These are phyloP conservation scores for Linderniella brevidens DNA, from an alignment of 257 asterid species.

Conservation along the genomic window DNA sequence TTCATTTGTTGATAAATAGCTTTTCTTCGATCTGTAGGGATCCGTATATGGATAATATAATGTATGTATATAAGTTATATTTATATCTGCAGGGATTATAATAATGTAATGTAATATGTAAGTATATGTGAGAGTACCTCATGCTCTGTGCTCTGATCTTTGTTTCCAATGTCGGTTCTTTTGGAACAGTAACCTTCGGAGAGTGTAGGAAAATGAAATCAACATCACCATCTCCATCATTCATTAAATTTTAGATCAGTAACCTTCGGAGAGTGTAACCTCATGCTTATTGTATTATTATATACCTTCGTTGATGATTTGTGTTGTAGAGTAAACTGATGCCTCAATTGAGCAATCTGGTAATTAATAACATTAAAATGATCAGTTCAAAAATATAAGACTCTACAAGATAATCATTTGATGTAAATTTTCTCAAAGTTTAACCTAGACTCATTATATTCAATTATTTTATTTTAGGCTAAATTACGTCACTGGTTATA, in stretches of 20 bases:
- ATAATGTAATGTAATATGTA: slow-evolving; percentile 14
- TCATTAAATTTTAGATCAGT: neutral
- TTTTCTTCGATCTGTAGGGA: no score
- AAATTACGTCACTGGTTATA: no score
- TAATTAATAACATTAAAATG: slow-evolving; percentile 7
- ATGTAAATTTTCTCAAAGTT: no score
- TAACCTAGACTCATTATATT: no score
- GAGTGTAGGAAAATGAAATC: slow-evolving; percentile 10
- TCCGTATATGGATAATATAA: no score
- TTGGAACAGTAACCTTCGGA: slow-evolving; percentile 56
- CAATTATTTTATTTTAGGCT: no score
- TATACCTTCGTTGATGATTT: slow-evolving; percentile 53
- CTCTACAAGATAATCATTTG: no score
- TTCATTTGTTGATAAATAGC: no score
- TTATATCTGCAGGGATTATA: slow-evolving; percentile 20
- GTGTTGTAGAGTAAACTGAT: slow-evolving; percentile 38
- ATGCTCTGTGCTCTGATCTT: slow-evolving; percentile 62
- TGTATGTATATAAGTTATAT: no score
- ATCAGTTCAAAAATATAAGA: neutral
- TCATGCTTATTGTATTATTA: neutral
- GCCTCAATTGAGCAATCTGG: slow-evolving; percentile 64
- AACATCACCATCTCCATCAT: no score
- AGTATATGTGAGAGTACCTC: slow-evolving; percentile 35
- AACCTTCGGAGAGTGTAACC: neutral
- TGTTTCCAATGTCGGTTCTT: slow-evolving; percentile 65